These are phyloP conservation scores for Ananas comosus DNA, from an alignment of 176 grass and related monocot genomes.

Conservation along the genomic window DNA sequence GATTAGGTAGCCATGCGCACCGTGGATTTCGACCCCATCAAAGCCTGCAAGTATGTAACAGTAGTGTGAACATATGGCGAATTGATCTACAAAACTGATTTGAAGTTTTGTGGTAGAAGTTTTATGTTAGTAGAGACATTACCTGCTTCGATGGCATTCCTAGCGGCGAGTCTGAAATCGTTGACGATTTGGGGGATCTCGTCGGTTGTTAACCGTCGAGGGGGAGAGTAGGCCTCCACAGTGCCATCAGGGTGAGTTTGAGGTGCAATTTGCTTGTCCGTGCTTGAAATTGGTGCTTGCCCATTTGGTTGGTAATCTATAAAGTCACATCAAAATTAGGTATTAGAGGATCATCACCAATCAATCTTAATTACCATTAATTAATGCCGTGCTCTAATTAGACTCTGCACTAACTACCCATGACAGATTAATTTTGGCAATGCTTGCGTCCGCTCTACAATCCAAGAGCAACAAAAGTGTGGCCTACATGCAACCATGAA, in stretches of 20 bases:
- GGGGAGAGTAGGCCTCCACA: background rate
- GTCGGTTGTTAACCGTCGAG: slow-evolving; percentile 18
- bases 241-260: background rate
- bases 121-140: background rate
- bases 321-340: too few relatives aligned
- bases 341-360: too few relatives aligned
- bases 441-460: too few relatives aligned
- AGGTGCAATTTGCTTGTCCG: slow-evolving; percentile 5
- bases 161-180: slow-evolving; percentile 26
- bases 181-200: slow-evolving; percentile 26
- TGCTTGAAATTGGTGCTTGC: slow-evolving; percentile 16
- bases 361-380: too few relatives aligned
- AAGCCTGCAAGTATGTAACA: background rate
- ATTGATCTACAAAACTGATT: background rate
- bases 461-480: too few relatives aligned
- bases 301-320: slow-evolving; percentile 20
- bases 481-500: too few relatives aligned
- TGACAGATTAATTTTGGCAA: too few relatives aligned
- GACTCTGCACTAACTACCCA: too few relatives aligned
- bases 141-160: slow-evolving; percentile 31
- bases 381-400: too few relatives aligned
- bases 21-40: slow-evolving; percentile 4
- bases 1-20: slow-evolving; percentile 10
- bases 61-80: background rate
- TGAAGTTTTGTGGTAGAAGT: too few relatives aligned